phyloP scores from a whole-genome alignment of 2,329 filamentous ascomycete species.

The Trichoderma cornu-damae region DNA sequence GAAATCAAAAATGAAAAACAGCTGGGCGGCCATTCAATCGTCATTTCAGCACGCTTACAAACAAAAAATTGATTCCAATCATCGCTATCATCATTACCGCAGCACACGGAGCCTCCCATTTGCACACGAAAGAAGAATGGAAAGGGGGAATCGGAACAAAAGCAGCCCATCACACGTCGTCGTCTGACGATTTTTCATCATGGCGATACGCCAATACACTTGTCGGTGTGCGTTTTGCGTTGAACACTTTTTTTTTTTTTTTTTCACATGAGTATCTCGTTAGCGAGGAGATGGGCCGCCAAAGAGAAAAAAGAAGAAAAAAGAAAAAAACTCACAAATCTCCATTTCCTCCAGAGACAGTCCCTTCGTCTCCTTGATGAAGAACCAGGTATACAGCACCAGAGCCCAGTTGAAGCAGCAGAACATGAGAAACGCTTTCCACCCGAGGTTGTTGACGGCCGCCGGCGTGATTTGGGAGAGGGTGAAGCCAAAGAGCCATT shows the following conservation, averaged over 20 bases:
- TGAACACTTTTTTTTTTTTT: constrained; percentile 21
- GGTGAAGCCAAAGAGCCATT: constrained; percentile 50
- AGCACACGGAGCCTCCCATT: not conserved
- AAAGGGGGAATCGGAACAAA: not conserved
- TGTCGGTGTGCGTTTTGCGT: constrained; percentile 20
- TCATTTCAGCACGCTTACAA: constrained; percentile 6
- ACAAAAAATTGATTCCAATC: too few relatives aligned
- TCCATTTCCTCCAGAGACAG: constrained; percentile 28
- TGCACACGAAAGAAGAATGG: not conserved
- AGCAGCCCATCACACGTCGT: constrained; percentile 1
- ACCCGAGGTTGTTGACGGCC: constrained; percentile 42
- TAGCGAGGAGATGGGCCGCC: too few relatives aligned
- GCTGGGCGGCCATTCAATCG: not conserved
- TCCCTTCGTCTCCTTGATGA: constrained; percentile 24
- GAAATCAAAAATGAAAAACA: not conserved
- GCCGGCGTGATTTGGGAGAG: constrained; percentile 46
- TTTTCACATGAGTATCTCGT: not conserved
- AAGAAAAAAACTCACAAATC: constrained; percentile 13
- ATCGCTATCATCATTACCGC: not conserved
- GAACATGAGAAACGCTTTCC: constrained; percentile 49
- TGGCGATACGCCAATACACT: constrained; percentile 17
- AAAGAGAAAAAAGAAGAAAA: too few relatives aligned
- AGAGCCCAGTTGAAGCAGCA: constrained; percentile 19
- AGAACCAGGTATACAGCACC: constrained; percentile 15
- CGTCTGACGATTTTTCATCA: constrained; percentile 14